Base-by-base conservation (phyloP, 2,329 filamentous ascomycete genomes). In the Penicillium capsulatum region DNA sequence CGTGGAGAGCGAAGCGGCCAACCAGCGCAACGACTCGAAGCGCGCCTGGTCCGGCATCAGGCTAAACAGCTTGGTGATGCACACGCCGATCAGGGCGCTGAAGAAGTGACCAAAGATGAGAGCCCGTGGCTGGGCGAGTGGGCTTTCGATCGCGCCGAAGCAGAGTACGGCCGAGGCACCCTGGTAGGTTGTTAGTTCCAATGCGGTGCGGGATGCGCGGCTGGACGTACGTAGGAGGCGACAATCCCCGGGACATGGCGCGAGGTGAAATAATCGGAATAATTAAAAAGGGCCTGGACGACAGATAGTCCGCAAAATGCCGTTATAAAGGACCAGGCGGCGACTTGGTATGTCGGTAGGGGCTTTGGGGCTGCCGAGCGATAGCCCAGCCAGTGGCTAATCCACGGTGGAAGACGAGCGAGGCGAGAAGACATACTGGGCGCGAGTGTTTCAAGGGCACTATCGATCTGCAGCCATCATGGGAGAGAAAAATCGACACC, bases 71-170 rank as follows among this genome's bases (percentile, higher is more conserved):
- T 59, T 59, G 6, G 58, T 63, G 29, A 63, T 40, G 19, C 55
- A 59, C 7, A 60, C 20, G 5, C 60, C 60, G n/a, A 48, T 47
- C 2, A 63, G 19, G 3, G 58, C 60, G 34, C 54, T 59, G 32
- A 63, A 46, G 38, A 63, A 62, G 31, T 63, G 60, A 5, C 60
- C 59, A 31, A 62, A 53, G 14, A 63, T 47, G 11, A 63, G 40
- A n/a, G 58, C 51, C 4, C 60, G 55, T 7, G 60, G 60, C 30
- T 63, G 60, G 1, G 56, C 60, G 0, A 63, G 50, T 2, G 60
- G 60, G 13, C 49, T 54, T 42, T 63, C 60, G 15, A 63, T 60
- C 10, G 56, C 51, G 9, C 57, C 57, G 35, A 60, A 63, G 33
- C 55, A 45, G 9, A 63, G 57, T 7, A 63, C 59, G 5, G 60